Evolutionary conservation across 1,284 basidiomycete genomes (phyloP), one percentile per base, ranked within the genome.

Genomic region (Sporisorium sorghi): DNA sequence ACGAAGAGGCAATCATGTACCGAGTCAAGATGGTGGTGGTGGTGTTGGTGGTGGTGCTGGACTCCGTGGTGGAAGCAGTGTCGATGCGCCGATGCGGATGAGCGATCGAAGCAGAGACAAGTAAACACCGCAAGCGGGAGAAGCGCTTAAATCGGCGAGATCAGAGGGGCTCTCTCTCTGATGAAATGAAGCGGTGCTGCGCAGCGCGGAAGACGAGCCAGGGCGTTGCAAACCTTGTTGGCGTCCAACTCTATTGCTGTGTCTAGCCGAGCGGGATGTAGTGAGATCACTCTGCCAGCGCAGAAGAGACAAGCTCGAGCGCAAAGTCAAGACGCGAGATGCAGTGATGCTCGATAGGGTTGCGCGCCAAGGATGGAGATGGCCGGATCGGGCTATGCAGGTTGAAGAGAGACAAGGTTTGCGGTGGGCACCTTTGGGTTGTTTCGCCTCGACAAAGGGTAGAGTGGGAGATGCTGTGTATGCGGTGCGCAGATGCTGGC

Each of bases 181-280:
- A 12, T 39, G 64, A 52, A 61, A 67, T 67, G 58, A 67, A 67
- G 24, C 52, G 42, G 28, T 47, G 48, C 33, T 66, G 64, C 53
- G 57, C 47, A 56, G 63, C 53, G 52, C 57, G 49, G 40, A 33
- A 37, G 28, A 19, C 28, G 24, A 33, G 14, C 33, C 44, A 30
- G 26, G 17, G 28, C 17, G 40, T 56, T 47, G 44, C 33, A 21
- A 58, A 65, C 33, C 37, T 54, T 46, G 51, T 49, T 51, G 47
- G 32, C 12, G 43, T 44, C 35, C n/a, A 17, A 37, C 5, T 28
- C 15, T 32, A 17, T n/a, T 19, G 28, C 42, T 21, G 33, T 12
- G 49, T 37, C 49, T 39, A 17, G 17, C 11, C 19, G 9, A 47
- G 28, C n/a, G 32, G 44, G 10, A 7, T 30, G 26, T 17, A 28